Base-by-base conservation (phyloP, 208 protist species). In the Balamuthia mandrillaris region DNA sequence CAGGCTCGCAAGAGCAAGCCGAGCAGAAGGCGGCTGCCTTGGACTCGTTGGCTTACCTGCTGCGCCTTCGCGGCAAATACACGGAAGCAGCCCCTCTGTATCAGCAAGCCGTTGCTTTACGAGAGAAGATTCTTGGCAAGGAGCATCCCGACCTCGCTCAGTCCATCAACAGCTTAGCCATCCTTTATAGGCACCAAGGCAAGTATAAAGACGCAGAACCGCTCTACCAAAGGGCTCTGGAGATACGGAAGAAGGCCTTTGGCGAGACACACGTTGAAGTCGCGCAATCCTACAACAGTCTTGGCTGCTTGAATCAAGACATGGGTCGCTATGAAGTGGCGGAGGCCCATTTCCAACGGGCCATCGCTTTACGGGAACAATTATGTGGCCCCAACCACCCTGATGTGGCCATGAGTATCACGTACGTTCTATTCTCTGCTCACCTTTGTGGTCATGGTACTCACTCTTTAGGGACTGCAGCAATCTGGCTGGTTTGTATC, bases 261-360 rank as follows among this genome's bases (percentile, higher is more conserved):
- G 65, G 65, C 16, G 65, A 74, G 39, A 49, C 51, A 21, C 65
- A 74, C 39, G 65, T 42, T 14, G 65, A 74, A 24, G 51, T 74
- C 9, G 65, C 65, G n/a, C 65, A 74, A 42, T 52, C 41, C 39
- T 74, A 52, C 39, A 74, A 74, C 65, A 52, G 41, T 45, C 35
- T 81, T 41, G 74, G 74, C 37, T 81, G 74, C 18, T 41, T 81
- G 74, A 81, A 81, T 41, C 74, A 81, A 33, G 74, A 81, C 39
- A 82, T 82, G 74, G 74, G 74, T 14, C 74, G 74, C 35, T 82
- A 37, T 41, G 29, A 63, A 27, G 56, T 63, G 27, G 1, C 74
- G 12, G 74, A 82, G 74, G 56, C 44, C 37, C 61, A 68, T 27
- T 41, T 82, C 5, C 56, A 63, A 1, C 56, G 51, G 27, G 74